Percentiles rank a stretch among this genome's conserved stretches.
phyloP scores from a whole-genome alignment of 306 rosid genomes.

The Sesbania bispinosa region DNA sequence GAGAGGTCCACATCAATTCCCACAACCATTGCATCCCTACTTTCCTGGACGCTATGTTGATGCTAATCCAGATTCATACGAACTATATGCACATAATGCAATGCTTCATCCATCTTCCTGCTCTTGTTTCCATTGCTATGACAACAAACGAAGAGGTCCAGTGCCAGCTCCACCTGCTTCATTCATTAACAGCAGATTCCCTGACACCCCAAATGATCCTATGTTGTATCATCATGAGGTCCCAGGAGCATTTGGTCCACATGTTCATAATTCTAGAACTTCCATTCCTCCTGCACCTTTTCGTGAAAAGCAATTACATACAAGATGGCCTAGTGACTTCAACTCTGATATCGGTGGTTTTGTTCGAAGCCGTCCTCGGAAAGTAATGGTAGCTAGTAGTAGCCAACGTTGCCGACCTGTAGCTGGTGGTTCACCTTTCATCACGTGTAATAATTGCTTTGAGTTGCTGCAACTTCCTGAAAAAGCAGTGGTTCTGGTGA shows the following conservation, averaged over 20 bases:
- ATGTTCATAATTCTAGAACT: conserved; percentile 52
- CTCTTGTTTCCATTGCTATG: conserved; percentile 78
- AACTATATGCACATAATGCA: conserved; percentile 49
- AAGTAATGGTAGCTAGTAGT: conserved; percentile 47
- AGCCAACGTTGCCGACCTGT: conserved; percentile 62
- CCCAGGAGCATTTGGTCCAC: conserved; percentile 47
- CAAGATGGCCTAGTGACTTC: conserved; percentile 75
- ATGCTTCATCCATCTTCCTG: conserved; percentile 77
- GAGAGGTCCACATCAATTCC: conserved; percentile 60
- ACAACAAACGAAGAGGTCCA: conserved; percentile 49
- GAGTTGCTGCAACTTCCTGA: conserved; percentile 73
- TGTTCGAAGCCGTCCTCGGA: conserved; percentile 49
- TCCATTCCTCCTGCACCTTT: conserved; percentile 39
- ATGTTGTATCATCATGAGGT: conserved; percentile 49
- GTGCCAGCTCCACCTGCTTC: conserved; percentile 48
- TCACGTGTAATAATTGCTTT: conserved; percentile 78
- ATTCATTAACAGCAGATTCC: conserved; percentile 53
- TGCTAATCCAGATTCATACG: conserved; percentile 49
- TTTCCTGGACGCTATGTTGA: conserved; percentile 61
- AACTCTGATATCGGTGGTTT: conserved; percentile 60
- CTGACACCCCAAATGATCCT: conserved; percentile 59
- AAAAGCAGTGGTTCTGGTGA: conserved; percentile 39
- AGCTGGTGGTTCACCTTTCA: conserved; percentile 88
- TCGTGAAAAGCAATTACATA: conserved; percentile 45
- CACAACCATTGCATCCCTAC: conserved; percentile 62